Conservation (phyloP, 2,329 filamentous ascomycete species). For the Alternaria tenuissima region DNA sequence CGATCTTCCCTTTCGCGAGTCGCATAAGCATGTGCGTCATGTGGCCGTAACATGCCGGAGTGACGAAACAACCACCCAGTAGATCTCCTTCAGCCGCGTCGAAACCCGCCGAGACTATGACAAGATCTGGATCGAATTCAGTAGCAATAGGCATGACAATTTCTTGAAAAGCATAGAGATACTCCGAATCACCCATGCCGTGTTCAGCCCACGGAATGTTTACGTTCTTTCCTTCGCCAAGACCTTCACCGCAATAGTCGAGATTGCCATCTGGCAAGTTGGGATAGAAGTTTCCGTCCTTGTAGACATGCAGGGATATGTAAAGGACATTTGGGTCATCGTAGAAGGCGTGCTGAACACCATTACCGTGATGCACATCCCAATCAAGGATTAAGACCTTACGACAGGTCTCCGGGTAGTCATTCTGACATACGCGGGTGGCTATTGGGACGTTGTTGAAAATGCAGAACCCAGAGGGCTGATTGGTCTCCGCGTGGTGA, state of each 20-base stretch:
- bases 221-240: slow-evolving; percentile 69
- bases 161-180: slow-evolving; percentile 94
- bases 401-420: slow-evolving; percentile 80
- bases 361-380: slow-evolving; percentile 83
- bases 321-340: slow-evolving; percentile 94
- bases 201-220: slow-evolving; percentile 74
- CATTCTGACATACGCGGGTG: slow-evolving; percentile 82
- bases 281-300: slow-evolving; percentile 86
- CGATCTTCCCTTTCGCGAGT: slow-evolving; percentile 85
- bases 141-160: slow-evolving; percentile 95
- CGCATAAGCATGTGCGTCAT: slow-evolving; percentile 99
- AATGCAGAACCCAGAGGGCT: slow-evolving; percentile 92
- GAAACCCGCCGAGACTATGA: slow-evolving; percentile 95
- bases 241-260: slow-evolving; percentile 65
- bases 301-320: slow-evolving; percentile 91
- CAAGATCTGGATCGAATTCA: slow-evolving; percentile 92
- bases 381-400: slow-evolving; percentile 95
- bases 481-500: slow-evolving; percentile 88
- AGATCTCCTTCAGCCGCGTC: slow-evolving; percentile 94
- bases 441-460: slow-evolving; percentile 98
- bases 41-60: slow-evolving; percentile 90
- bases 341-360: slow-evolving; percentile 96
- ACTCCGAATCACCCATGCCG: slow-evolving; percentile 94
- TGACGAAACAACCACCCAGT: slow-evolving; percentile 90
- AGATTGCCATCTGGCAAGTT: slow-evolving; percentile 65